Conservation (phyloP, 2,329 filamentous ascomycete genomes). For the Cladophialophora bantiana region DNA sequence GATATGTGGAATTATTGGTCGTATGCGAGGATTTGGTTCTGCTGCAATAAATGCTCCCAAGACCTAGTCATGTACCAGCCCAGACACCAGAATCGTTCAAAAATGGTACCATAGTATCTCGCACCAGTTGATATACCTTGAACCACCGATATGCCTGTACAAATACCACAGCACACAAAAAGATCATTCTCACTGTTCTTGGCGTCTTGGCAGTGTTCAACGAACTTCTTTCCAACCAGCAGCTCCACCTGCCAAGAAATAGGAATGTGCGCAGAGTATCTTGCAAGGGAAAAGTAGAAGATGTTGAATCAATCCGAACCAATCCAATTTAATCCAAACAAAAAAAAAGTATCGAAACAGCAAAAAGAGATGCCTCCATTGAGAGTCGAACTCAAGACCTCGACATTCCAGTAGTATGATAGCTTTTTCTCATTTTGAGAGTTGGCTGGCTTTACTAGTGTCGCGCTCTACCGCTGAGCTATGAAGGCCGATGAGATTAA, state of each 20-base stretch:
- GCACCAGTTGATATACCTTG: no score
- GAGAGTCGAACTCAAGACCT: constrained; percentile 8
- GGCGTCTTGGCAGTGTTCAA: no score
- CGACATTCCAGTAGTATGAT: neutral
- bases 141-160: no score
- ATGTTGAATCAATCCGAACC: neutral
- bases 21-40: no score
- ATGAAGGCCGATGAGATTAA: constrained; percentile 1
- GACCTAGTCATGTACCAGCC: no score
- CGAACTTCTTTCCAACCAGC: no score
- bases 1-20: no score
- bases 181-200: no score
- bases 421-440: neutral
- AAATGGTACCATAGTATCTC: no score
- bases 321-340: neutral
- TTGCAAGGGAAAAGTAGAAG: neutral
- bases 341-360: neutral
- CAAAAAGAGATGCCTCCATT: constrained; percentile 3
- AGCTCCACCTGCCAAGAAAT: neutral
- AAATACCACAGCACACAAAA: no score
- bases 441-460: neutral
- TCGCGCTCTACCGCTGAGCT: constrained; percentile 9
- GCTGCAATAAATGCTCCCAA: no score
- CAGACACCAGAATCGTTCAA: no score
- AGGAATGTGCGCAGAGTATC: neutral